Base-by-base conservation (phyloP, 2,329 filamentous ascomycete genomes). In the Chalaropsis ovoidea region DNA sequence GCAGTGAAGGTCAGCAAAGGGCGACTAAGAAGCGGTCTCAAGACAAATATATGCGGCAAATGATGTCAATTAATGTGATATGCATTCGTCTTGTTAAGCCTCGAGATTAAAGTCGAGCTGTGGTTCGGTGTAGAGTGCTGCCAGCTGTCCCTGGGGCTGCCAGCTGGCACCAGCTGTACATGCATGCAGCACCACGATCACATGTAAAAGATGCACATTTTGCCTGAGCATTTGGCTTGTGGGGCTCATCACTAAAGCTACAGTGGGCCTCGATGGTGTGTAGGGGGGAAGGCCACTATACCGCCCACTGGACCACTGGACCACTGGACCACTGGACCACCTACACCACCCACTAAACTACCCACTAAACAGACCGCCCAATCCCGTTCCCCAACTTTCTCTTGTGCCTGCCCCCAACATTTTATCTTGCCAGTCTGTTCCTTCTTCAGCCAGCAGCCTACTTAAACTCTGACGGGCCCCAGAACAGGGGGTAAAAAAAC, bases 371-470 rank as follows among this genome's bases (percentile, higher is more conserved):
- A 4, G 1, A 17, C n/a, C 43, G 24, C n/a, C n/a, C 15, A 52
- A 47, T 22, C 47, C 22, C 27, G 11, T 35, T 24, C 22, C 42
- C 35, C 62, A 63, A 63, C 24, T 31, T 56, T 19, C 27, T 45
- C 24, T 27, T n/a, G n/a, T 65, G n/a, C n/a, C n/a, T 62, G n/a
- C 43, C 35, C 27, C 31, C 64, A 63, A 66, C 60, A 54, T 63
- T 43, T 58, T 67, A 24, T 22, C 43, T 52, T 31, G 31, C 39
- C 56, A 19, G 35, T 58, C 13, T n/a, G 31, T 43, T 63, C 11
- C 19, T 24, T 63, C 58, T 31, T 31, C 31, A 31, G 31, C 31
- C 31, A 6, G 31, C 31, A 6, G 31, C 31, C 61, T 65, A 60
- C 27, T 64, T 56, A 68, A 65, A 35, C 22, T 58, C 65, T 64